These are phyloP conservation scores for Crotalaria pallida DNA, from an alignment of 306 rosid genomes.

Conservation along the genomic window DNA sequence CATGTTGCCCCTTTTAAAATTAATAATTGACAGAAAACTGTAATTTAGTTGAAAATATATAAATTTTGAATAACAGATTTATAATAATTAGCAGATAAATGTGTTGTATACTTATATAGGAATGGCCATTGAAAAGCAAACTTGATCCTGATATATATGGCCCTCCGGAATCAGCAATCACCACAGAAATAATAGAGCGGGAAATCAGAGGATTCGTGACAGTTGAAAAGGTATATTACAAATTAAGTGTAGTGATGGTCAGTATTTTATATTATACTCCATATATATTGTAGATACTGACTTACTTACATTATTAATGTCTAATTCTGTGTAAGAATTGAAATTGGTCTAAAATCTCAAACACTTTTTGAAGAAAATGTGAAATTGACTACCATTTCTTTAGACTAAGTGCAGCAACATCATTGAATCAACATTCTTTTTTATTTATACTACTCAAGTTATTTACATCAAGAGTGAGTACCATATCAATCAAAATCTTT, in stretches of 20 bases:
- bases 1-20: not conserved
- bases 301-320: too few species aligned
- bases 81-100: not conserved
- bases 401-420: not conserved
- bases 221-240: constrained; percentile 44
- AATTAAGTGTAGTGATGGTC: not conserved
- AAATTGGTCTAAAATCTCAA: not conserved
- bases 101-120: constrained; percentile 27
- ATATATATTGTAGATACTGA: too few species aligned
- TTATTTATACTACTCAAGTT: not conserved
- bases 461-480: not conserved
- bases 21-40: not conserved
- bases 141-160: constrained; percentile 68
- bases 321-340: not conserved
- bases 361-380: too few species aligned
- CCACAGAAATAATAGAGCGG: constrained; percentile 45
- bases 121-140: constrained; percentile 86
- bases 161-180: constrained; percentile 60
- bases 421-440: not conserved
- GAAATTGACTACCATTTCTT: not conserved
- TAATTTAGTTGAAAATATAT: not conserved
- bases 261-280: too few species aligned
- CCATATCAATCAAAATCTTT: too few species aligned
- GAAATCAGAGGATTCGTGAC: constrained; percentile 49
- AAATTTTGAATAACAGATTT: not conserved